Conservation (phyloP, 495 filamentous ascomycete genomes). For the Penicillium parvum region DNA sequence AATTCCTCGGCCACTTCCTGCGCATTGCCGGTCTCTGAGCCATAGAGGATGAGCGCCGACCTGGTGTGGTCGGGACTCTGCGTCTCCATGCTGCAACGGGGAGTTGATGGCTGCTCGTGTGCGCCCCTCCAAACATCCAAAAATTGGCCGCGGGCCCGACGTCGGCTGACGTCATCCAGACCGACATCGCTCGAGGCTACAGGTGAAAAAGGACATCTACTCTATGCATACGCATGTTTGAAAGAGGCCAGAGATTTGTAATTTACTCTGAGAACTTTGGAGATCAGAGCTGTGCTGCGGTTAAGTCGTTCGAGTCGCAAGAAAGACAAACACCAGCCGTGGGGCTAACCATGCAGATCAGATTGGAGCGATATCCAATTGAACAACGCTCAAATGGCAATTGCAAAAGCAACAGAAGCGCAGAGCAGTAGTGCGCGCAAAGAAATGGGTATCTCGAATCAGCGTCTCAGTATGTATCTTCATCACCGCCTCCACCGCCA, state of each 20-base stretch:
- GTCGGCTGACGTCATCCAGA: constrained; percentile 28
- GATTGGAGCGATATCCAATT: constrained; percentile 5
- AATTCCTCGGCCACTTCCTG: constrained; percentile 86
- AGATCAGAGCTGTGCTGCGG: no score
- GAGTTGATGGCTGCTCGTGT: neutral
- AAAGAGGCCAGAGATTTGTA: no score
- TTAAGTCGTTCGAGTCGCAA: neutral
- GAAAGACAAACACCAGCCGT: neutral
- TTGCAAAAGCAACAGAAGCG: constrained; percentile 1
- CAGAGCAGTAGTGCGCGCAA: constrained; percentile 9
- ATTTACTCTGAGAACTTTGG: no score
- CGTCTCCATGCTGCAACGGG: constrained; percentile 19
- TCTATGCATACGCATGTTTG: no score
- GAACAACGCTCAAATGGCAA: constrained; percentile 9
- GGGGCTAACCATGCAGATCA: constrained; percentile 9
- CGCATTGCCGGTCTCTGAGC: constrained; percentile 89
- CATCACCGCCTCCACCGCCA: constrained; percentile 49
- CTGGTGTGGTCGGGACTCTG: constrained; percentile 25
- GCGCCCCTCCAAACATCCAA: constrained; percentile 14
- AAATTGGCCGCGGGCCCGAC: constrained; percentile 15
- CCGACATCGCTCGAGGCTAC: constrained; percentile 2
- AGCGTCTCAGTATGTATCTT: constrained; percentile 41
- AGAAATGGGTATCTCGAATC: constrained; percentile 37
- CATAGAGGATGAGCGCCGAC: constrained; percentile 80
- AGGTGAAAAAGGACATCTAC: no score